Base-by-base conservation (phyloP, 2,329 filamentous ascomycete species). In the Talaromyces sp. region DNA sequence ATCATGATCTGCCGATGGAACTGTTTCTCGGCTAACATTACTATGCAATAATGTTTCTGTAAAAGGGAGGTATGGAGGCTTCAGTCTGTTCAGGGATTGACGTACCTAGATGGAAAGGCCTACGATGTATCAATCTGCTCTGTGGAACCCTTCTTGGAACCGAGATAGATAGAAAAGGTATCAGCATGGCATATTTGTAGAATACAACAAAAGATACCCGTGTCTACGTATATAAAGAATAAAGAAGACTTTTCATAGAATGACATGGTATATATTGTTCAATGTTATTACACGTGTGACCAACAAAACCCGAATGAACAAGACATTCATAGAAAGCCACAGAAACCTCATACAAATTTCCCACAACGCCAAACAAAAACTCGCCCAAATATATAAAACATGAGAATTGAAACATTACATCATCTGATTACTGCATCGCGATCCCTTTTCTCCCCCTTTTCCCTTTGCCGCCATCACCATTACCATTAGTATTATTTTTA, bases 401-500 rank as follows among this genome's bases (percentile, higher is more conserved):
- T 27, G 4, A 45, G 39, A 35, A 24, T 31, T 41, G 7, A 52
- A 39, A 31, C 14, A 61, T 61, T 61, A 61, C 3, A 49, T 14
- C 43, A 16, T 43, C 65, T 22, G 14, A 4, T 37, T 65, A 60
- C 31, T 65, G 62, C 31, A 41, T 22, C 10, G n/a, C 63, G 58
- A 19, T 11, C 13, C 37, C 39, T 47, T 19, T 59, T 31, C 66
- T 62, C 22, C 49, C 39, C 35, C 22, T 62, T 62, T 52, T 43
- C 37, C n/a, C 47, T 4, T 54, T 56, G 8, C 19, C 50, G 3
- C 3, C 50, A 24, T 19, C 33, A 57, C 35, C n/a, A 35, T 41
- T 33, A 57, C n/a, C 50, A 54, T 33, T 41, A 24, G 1, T 68
- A 54, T 58, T 66, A 16, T 66, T 67, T 62, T 73, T 74, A 13